Percentiles rank a stretch among this genome's conserved stretches.
phyloP scores from a whole-genome alignment of 768 basidiomycete genomes.

The Tylopilus felleus region DNA sequence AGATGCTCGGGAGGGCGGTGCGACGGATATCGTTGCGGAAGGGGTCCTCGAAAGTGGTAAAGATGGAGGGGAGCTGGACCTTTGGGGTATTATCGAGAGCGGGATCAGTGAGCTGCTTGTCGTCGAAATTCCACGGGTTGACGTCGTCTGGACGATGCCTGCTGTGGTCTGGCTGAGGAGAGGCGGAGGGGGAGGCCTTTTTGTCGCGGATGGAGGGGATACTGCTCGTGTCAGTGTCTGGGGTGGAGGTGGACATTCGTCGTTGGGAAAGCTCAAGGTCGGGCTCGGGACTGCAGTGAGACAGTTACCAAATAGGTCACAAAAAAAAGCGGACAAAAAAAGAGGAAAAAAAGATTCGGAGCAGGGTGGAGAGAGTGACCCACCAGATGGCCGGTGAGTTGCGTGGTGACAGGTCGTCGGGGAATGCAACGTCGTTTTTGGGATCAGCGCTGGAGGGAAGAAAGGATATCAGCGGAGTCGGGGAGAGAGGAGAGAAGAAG shows the following conservation, averaged over 20 bases:
- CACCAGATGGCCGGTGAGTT: constrained; percentile 48
- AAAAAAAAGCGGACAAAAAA: constrained; percentile 6
- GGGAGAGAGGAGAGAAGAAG: not conserved
- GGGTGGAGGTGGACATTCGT: constrained; percentile 77
- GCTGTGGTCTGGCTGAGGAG: constrained; percentile 44
- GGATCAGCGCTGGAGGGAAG: constrained; percentile 34
- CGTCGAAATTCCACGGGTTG: constrained; percentile 27
- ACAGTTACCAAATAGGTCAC: constrained; percentile 12
- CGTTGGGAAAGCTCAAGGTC: constrained; percentile 54
- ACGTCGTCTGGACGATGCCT: constrained; percentile 38
- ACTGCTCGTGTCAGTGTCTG: constrained; percentile 58
- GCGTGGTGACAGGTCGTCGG: constrained; percentile 46
- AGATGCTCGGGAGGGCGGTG: constrained; percentile 59
- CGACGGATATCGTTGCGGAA: constrained; percentile 54
- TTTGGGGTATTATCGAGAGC: constrained; percentile 41
- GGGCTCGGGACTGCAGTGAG: constrained; percentile 36
- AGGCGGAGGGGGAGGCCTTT: constrained; percentile 51
- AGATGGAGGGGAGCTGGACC: constrained; percentile 74
- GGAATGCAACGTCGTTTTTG: constrained; percentile 40
- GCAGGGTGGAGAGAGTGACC: constrained; percentile 24
- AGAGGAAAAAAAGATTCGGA: constrained; percentile 14
- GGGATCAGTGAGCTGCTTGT: constrained; percentile 42
- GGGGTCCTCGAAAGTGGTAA: constrained; percentile 63
- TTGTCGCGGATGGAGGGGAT: constrained; percentile 60
- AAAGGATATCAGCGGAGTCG: constrained; percentile 13